phyloP scores from a whole-genome alignment of 1,139 yeast species.

The Pichia norvegensis region DNA sequence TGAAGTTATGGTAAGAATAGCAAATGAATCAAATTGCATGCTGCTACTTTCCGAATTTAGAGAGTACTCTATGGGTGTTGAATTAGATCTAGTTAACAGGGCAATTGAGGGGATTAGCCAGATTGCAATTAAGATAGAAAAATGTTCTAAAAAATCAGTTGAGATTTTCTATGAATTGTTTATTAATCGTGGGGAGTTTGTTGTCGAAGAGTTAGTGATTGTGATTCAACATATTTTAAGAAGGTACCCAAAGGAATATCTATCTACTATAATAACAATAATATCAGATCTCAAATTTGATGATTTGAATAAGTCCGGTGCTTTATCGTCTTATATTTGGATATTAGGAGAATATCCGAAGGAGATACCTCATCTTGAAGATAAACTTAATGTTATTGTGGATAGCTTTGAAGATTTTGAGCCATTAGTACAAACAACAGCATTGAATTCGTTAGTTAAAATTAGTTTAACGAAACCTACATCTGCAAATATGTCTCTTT shows the following conservation, averaged over 20 bases:
- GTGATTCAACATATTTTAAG: slow-evolving; percentile 76
- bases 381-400: slow-evolving; percentile 43
- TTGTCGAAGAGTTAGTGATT: slow-evolving; percentile 71
- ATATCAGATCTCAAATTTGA: slow-evolving; percentile 48
- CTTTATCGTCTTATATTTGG: slow-evolving; percentile 80
- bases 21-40: slow-evolving; percentile 60
- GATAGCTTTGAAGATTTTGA: slow-evolving; percentile 66
- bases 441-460: slow-evolving; percentile 74
- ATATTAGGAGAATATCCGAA: slow-evolving; percentile 82
- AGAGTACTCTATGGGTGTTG: slow-evolving; percentile 93
- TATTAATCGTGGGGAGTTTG: slow-evolving; percentile 69
- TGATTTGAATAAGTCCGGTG: slow-evolving; percentile 51
- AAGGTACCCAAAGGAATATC: slow-evolving; percentile 61
- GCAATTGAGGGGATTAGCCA: slow-evolving; percentile 83
- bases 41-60: slow-evolving; percentile 75
- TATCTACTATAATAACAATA: slow-evolving; percentile 63
- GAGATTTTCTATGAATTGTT: slow-evolving; percentile 68
- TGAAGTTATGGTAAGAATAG: slow-evolving; percentile 81
- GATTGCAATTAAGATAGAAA: slow-evolving; percentile 71
- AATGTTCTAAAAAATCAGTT: slow-evolving; percentile 58
- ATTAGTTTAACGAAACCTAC: slow-evolving; percentile 45
- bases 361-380: slow-evolving; percentile 49
- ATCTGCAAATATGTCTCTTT: slow-evolving; percentile 40
- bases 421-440: slow-evolving; percentile 64
- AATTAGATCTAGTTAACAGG: slow-evolving; percentile 76